Base-by-base conservation (phyloP, 1,139 yeast species). In the Nakaseomyces kungkrabaensis region DNA sequence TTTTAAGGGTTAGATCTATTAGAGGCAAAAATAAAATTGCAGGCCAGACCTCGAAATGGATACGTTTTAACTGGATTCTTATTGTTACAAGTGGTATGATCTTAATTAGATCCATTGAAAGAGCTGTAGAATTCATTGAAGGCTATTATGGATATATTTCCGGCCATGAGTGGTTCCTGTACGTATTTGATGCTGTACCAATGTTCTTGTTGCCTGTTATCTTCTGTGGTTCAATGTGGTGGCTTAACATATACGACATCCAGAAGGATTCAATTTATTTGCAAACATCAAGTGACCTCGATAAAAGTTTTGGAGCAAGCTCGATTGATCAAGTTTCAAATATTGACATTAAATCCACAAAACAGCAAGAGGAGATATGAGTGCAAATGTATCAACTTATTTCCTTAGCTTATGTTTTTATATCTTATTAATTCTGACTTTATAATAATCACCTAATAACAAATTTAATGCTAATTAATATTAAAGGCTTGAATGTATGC, bases 51-150 rank as follows among this genome's bases (percentile, higher is more conserved):
- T 48, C 40, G 25, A 48, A 49, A 7, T 64, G 67, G 65, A 51
- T 46, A 43, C 37, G 27, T 10, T 52, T 61, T 37, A 66, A 66
- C 46, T 10, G 54, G 22, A 50, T 48, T 2, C 53, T 73, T 25
- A 60, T 69, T 27, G 46, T 56, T 1, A 58, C 62, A 29, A 67
- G 73, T 27, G 37, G 62, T 9, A 57, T 72, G 33, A 71, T 75
- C 48, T 54, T 73, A 47, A 51, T 70, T n/a, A 66, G 78, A 58
- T 72, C 75, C 7, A 59, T 73, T 25, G 70, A 68, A 48, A 64
- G 78, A 53, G 59, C 69, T 1, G 59, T 71, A 13, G 78, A 75
- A 53, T 72, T 66, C 50, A 52, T 65, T n/a, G 63, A 71, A 54
- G 77, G 77, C 0, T 61, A 51, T 46, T 54, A 56, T 37, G 77